These are phyloP conservation scores for Clarireedia paspali DNA, from an alignment of 2,329 filamentous ascomycete genomes.

Conservation along the genomic window DNA sequence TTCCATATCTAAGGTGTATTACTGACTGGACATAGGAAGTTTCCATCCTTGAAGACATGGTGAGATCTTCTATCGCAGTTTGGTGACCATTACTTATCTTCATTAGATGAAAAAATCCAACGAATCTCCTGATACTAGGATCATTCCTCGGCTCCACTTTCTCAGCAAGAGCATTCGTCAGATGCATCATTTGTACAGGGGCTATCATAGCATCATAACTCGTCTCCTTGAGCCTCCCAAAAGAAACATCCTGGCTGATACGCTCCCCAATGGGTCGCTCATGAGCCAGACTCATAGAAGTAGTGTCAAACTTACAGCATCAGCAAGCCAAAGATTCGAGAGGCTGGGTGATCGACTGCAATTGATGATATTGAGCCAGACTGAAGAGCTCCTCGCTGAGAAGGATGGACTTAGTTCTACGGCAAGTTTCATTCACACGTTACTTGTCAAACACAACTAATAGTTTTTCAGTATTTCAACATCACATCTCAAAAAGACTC, in stretches of 20 bases:
- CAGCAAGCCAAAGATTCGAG: constrained; percentile 50
- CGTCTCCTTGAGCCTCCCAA: constrained; percentile 39
- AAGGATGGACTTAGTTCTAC: constrained; percentile 64
- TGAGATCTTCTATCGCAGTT: constrained; percentile 7
- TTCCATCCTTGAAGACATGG: constrained; percentile 25
- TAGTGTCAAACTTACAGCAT: constrained; percentile 32
- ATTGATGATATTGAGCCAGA: constrained; percentile 53
- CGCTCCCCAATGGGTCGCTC: constrained; percentile 12
- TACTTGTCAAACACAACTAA: constrained; percentile 11
- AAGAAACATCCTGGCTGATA: constrained; percentile 30
- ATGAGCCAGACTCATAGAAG: not conserved
- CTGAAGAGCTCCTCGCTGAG: constrained; percentile 57
- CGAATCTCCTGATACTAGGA: constrained; percentile 38
- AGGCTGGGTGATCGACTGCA: constrained; percentile 51
- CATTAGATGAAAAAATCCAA: constrained; percentile 30
- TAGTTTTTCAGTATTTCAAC: constrained; percentile 58
- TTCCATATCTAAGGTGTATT: not conserved
- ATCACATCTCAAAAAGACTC: constrained; percentile 70
- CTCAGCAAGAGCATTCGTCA: constrained; percentile 54
- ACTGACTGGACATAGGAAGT: constrained; percentile 11
- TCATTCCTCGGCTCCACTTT: constrained; percentile 49
- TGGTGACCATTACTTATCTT: constrained; percentile 2
- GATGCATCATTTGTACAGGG: constrained; percentile 51
- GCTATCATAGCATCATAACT: constrained; percentile 51
- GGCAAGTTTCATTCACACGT: constrained; percentile 32